Evolutionary conservation across 2,329 filamentous ascomycete genomes (phyloP), one percentile per base, ranked within the genome.

Genomic region (Phialemoniopsis sp.): DNA sequence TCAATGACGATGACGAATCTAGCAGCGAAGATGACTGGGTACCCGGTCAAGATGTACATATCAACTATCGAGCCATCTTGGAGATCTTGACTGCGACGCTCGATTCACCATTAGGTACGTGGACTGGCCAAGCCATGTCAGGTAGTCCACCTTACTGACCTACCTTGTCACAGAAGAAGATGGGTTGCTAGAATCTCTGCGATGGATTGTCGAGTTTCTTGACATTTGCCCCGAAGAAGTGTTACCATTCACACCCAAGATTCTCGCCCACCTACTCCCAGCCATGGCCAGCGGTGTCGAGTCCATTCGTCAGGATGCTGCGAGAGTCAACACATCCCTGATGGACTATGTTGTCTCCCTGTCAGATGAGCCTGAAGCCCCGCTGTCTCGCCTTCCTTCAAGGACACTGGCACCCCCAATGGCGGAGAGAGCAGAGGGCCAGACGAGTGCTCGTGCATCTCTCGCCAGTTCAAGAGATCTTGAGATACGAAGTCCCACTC

Each of bases 161-260:
- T 9, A 33, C 16, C 48, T 39, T 15, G 36, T 37, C 42, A 53
- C 39, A 83, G 90, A 96, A 58, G 89, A 97, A 58, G 88, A 95
- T 54, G 90, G 94, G 47, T 78, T 96, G 33, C 73, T 96, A 30
- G 94, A 95, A 38, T 89, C 90, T 4, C 71, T 98, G 19, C 80
- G 89, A 46, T 98, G 93, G 93, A 89, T 98, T 47, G 89, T 96
- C 49, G 87, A 86, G 43, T 96, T 98, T 58, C 85, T 98, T 50
- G 90, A 97, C 47, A 97, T 98, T 34, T 96, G 90, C 52, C 91
- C 93, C 0, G 93, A 96, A 57, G 93, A 98, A 55, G 94, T 98
- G 4, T 73, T 98, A 32, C 87, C 87, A 4, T 97, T 97, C 59
- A 93, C 95, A 1, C 94, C 94, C 16, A 87, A 89, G 50, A 83